Evolutionary conservation across 2,329 filamentous ascomycete species (phyloP).

Genomic region (Fusarium chaquense): DNA sequence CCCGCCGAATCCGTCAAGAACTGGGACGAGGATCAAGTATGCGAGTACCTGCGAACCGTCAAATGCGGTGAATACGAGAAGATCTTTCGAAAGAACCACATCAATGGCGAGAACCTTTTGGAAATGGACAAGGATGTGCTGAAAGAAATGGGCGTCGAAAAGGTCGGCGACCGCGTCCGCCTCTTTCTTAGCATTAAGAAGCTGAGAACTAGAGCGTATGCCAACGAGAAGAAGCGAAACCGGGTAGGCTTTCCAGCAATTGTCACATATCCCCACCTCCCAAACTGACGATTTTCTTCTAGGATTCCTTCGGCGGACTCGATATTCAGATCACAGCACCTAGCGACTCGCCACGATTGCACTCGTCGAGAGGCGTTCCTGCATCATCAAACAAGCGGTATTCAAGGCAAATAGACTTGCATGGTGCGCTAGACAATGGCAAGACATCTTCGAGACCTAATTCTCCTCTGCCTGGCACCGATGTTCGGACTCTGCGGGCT

Average conservation of each 20-base stretch:
- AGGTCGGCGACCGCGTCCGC: constrained; percentile 94
- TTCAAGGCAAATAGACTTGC: constrained; percentile 69
- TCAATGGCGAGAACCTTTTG: constrained; percentile 95
- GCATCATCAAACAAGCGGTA: constrained; percentile 68
- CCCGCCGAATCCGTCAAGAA: constrained; percentile 80
- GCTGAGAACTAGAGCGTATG: constrained; percentile 79
- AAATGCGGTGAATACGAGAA: constrained; percentile 95
- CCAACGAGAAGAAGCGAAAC: constrained; percentile 85
- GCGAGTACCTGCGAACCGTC: constrained; percentile 89
- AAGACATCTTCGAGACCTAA: constrained; percentile 75
- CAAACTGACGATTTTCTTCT: constrained; percentile 17
- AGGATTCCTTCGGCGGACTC: constrained; percentile 88
- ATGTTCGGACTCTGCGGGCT: constrained; percentile 63
- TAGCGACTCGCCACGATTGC: constrained; percentile 65
- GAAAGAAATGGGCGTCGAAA: constrained; percentile 98
- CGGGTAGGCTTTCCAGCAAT: constrained; percentile 68
- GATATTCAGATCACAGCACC: constrained; percentile 68
- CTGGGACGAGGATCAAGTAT: constrained; percentile 93
- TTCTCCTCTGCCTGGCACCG: constrained; percentile 71
- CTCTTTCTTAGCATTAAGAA: constrained; percentile 89
- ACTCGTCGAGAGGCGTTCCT: constrained; percentile 65
- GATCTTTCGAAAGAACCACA: constrained; percentile 90
- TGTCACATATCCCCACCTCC: neutral
- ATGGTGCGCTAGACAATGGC: constrained; percentile 57
- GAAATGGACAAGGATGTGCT: constrained; percentile 97